phyloP scores from a whole-genome alignment of 768 basidiomycete species.

The Cubamyces sp. region DNA sequence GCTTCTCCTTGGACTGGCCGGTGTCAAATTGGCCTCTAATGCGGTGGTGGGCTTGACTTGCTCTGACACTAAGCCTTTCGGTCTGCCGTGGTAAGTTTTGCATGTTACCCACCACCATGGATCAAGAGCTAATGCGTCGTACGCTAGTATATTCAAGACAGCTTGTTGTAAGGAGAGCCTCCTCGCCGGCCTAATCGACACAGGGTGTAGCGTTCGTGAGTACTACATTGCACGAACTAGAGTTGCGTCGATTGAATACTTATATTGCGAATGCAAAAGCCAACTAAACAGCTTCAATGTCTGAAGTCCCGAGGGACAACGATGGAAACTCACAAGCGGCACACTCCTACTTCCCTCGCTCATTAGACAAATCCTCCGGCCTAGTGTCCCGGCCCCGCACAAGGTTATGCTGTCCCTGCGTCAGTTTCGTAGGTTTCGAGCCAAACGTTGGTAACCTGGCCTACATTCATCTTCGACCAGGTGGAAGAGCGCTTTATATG shows the following conservation, averaged over 20 bases:
- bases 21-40: neutral
- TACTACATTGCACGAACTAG: neutral
- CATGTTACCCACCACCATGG: no score
- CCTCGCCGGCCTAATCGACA: neutral
- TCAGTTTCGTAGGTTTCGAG: no score
- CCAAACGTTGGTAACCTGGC: no score
- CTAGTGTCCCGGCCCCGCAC: neutral
- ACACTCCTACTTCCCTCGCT: slow-evolving; percentile 2
- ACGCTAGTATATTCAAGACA: neutral
- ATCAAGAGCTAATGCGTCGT: neutral
- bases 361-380: neutral
- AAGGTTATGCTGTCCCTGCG: neutral
- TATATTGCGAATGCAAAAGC: no score
- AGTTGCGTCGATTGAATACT: no score
- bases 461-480: no score
- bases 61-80: neutral
- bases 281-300: no score
- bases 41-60: neutral
- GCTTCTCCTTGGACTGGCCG: neutral
- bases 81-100: neutral
- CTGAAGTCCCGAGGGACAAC: neutral
- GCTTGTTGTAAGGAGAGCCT: neutral
- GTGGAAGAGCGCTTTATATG: no score
- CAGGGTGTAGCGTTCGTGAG: neutral
- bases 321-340: neutral